These are phyloP conservation scores for Syzygium oleosum DNA, from an alignment of 345 rosid genomes.

Conservation along the genomic window DNA sequence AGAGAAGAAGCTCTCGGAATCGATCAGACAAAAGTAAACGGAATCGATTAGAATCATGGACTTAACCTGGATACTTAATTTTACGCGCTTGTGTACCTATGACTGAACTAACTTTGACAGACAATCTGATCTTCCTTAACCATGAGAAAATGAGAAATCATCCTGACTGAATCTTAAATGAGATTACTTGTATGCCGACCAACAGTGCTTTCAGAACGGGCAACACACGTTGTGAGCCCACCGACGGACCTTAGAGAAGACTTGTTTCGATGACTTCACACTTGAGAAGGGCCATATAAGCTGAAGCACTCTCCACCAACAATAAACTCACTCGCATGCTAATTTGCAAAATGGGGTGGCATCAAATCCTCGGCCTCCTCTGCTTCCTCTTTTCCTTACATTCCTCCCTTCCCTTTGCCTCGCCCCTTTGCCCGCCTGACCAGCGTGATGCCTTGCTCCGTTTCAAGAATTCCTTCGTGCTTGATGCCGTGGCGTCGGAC, in stretches of 20 bases:
- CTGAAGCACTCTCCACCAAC: neutral
- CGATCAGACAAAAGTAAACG: too few relatives aligned
- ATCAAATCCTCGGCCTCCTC: neutral
- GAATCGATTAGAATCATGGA: too few relatives aligned
- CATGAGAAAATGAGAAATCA: constrained; percentile 2
- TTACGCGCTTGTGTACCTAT: neutral
- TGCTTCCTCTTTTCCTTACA: neutral
- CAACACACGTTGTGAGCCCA: too few relatives aligned
- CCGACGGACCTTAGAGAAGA: neutral
- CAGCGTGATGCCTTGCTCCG: rapidly evolving
- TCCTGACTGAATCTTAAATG: rapidly evolving
- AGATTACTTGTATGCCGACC: neutral
- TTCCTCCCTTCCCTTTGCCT: neutral
- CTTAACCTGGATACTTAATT: neutral
- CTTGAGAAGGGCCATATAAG: neutral
- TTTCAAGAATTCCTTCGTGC: neutral
- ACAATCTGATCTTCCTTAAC: neutral
- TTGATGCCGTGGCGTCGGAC: rapidly evolving
- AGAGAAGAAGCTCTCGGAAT: too few relatives aligned
- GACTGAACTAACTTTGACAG: neutral
- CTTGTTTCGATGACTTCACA: neutral
- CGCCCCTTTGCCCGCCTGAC: rapidly evolving
- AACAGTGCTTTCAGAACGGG: too few relatives aligned
- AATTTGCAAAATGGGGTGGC: neutral
- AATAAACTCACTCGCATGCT: neutral